Percentiles rank a stretch among this genome's conserved stretches.
These are phyloP conservation scores for Saccharum officinarum DNA, from an alignment of 176 grass and related monocot genomes.

Conservation along the genomic window DNA sequence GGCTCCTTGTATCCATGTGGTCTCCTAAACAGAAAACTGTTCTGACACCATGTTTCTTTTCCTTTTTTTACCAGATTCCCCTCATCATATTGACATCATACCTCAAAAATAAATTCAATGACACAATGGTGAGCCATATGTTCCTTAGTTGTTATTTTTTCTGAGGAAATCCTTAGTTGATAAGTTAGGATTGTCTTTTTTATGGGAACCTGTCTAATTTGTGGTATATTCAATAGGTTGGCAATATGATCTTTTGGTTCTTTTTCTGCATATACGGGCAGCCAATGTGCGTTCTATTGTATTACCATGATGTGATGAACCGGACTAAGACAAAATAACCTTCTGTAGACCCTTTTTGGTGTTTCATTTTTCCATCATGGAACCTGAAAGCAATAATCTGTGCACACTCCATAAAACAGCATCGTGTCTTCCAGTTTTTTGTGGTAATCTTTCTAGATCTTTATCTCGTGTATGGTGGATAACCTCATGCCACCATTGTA, in stretches of 20 bases:
- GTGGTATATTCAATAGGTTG: slow-evolving; percentile 54
- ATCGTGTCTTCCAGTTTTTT: not conserved
- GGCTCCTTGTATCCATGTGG: not conserved
- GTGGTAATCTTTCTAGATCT: not conserved
- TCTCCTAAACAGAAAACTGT: not conserved
- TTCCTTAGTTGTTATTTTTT: not conserved
- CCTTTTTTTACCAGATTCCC: slow-evolving; percentile 59
- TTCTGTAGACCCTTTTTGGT: not conserved
- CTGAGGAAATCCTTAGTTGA: too few relatives aligned
- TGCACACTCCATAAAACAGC: not conserved
- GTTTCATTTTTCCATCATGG: not conserved
- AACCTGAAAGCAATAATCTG: slow-evolving; percentile 40
- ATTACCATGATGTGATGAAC: slow-evolving; percentile 99
- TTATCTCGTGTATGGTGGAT: not conserved
- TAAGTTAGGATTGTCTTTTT: not conserved
- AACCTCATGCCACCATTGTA: not conserved
- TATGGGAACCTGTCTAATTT: slow-evolving; percentile 23
- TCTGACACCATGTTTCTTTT: slow-evolving; percentile 20
- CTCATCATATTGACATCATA: slow-evolving; percentile 84
- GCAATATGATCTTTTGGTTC: slow-evolving; percentile 99
- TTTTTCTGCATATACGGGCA: slow-evolving; percentile 97
- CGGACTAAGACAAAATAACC: slow-evolving; percentile 47
- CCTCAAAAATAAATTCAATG: slow-evolving; percentile 85
- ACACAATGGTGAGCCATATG: slow-evolving; percentile 68
- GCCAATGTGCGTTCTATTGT: slow-evolving; percentile 92